Evolutionary conservation across 305 asterid species (phyloP).

Genomic region (Ajuga reptans): DNA sequence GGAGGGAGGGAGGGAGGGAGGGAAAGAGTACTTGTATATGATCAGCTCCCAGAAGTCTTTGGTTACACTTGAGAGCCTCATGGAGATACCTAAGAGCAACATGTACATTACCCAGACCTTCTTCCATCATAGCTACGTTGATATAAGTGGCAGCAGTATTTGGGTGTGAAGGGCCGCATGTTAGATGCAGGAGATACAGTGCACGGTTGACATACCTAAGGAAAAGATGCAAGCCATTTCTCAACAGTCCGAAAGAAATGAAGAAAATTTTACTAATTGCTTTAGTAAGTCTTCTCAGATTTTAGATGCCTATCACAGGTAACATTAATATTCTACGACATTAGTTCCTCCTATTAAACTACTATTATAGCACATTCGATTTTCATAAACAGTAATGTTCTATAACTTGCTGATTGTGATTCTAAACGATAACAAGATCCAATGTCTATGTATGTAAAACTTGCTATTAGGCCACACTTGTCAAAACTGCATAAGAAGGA

Average conservation of each 20-base stretch:
- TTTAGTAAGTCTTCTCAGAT: not conserved
- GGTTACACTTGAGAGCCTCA: slow-evolving; percentile 92
- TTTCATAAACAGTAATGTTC: not conserved
- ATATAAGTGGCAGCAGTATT: slow-evolving; percentile 89
- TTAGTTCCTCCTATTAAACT: not conserved
- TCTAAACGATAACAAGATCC: too few species aligned
- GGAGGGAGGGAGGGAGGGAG: not conserved
- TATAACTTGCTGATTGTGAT: not conserved
- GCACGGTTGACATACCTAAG: slow-evolving; percentile 89
- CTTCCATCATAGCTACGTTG: slow-evolving; percentile 96
- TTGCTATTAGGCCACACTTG: not conserved
- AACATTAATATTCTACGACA: not conserved
- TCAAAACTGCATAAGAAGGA: not conserved
- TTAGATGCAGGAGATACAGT: slow-evolving; percentile 75
- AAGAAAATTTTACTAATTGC: not conserved
- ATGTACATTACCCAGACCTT: slow-evolving; percentile 86
- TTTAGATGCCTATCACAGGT: not conserved
- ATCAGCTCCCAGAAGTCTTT: slow-evolving; percentile 91
- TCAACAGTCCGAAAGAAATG: slow-evolving; percentile 5
- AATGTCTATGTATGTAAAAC: not conserved
- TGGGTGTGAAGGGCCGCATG: slow-evolving; percentile 92
- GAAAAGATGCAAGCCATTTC: slow-evolving; percentile 20
- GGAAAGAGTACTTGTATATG: slow-evolving; percentile 63
- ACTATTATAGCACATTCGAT: not conserved
- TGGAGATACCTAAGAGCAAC: slow-evolving; percentile 90